Conservation (phyloP, 352 stramenopile genomes). For the Phytopythium aichiense region DNA sequence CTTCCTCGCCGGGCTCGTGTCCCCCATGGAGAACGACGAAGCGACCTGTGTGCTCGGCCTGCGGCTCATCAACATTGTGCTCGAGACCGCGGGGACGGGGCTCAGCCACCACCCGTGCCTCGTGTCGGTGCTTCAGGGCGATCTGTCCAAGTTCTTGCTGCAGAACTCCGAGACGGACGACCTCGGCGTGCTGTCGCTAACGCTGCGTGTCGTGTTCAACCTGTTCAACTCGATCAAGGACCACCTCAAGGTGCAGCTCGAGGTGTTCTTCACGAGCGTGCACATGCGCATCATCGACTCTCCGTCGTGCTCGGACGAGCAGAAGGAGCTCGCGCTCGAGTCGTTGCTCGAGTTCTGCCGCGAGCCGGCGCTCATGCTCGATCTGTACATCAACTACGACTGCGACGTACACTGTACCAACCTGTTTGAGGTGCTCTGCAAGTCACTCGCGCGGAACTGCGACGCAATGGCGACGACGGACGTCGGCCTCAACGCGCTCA, state of each 20-base stretch:
- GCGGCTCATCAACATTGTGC: constrained; percentile 96
- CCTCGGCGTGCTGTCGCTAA: constrained; percentile 87
- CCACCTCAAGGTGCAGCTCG: constrained; percentile 98
- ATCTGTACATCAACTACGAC: constrained; percentile 99
- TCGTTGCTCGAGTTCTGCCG: constrained; percentile 97
- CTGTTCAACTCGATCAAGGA: constrained; percentile 99
- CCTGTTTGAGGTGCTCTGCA: constrained; percentile 97
- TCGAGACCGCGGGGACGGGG: constrained; percentile 91
- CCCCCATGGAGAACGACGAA: constrained; percentile 89
- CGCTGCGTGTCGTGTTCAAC: constrained; percentile 98
- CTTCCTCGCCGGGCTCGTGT: constrained; percentile 92
- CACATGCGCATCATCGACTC: constrained; percentile 94
- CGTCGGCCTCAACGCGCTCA: constrained; percentile 63
- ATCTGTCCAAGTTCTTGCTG: constrained; percentile 97
- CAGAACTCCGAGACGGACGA: constrained; percentile 95
- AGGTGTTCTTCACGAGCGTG: constrained; percentile 98
- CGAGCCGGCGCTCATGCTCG: constrained; percentile 96
- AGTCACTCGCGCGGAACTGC: constrained; percentile 88
- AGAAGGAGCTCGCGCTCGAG: constrained; percentile 89
- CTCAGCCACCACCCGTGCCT: constrained; percentile 71
- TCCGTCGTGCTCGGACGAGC: constrained; percentile 74
- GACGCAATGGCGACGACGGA: constrained; percentile 64
- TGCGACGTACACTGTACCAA: constrained; percentile 99
- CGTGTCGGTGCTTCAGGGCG: constrained; percentile 89
- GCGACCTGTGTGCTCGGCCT: constrained; percentile 89